Base-by-base conservation (phyloP, 129 eudicot species). In the Artemisia annua region DNA sequence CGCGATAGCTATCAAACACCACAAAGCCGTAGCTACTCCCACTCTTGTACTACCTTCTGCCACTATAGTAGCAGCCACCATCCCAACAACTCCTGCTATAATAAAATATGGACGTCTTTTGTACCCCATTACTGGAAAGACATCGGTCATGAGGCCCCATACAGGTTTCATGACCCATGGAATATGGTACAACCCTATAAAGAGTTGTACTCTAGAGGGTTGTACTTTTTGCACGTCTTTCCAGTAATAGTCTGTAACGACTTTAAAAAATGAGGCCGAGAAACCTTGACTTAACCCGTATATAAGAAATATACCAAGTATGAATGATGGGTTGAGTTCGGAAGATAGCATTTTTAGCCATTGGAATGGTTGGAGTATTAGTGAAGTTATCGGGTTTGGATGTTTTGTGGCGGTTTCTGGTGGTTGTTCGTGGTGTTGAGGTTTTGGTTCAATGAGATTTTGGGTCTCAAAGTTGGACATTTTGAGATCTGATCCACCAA, bases 121-220 rank as follows among this genome's bases (percentile, higher is more conserved):
- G 73, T 88, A 88, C 0, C 90, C 94, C 57, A 50, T 68, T 10
- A 88, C 69, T 0, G 94, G 88, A 32, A 88, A 75, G 24, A 85
- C 84, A 15, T 88, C 94, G 1, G 90, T 88, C 51, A 88, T 51
- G 65, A 88, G 76, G 4, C 94, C 94, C 90, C 94, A 88, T 0
- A 88, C 3, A 48, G 94, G 94, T 61, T 77, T 83, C 79, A 88
- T 74, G 50, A 88, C 54, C 90, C 90, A 85, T 6, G 94, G 94
- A 15, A 88, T 78, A 64, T 77, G 73, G 74, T 82, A 82, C 43
- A 88, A 39, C 18, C 88, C 94, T 5, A 75, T 63, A 66, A 73
- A 88, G 46, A 85, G 52, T 10, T 85, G 94, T 0, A 81, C 88
- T 18, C 28, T 70, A 0, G 90, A 85, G 19, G 94, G 90, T 32